Evolutionary conservation across 2,329 filamentous ascomycete genomes (phyloP), one percentile per base, ranked within the genome.

Genomic region (Fusarium odoratissimum): DNA sequence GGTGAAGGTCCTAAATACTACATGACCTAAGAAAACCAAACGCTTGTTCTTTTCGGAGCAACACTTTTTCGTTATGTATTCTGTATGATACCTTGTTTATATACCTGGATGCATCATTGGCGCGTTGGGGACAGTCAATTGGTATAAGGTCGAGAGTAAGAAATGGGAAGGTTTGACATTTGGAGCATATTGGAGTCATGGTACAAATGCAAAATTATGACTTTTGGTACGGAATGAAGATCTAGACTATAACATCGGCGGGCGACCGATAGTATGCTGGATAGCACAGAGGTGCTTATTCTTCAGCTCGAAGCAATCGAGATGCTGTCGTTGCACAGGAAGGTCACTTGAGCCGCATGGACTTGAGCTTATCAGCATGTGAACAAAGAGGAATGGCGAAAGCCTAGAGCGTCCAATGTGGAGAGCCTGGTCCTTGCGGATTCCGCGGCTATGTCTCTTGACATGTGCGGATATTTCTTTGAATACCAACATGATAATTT

Each of bases 1-100:
- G 96, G 95, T 57, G 96, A 91, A 76, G 90, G 90, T 2, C 90
- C 90, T 40, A 92, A 92, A 81, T 92, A 92, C 80, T 92, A 91
- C 82, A 90, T 91, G 89, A 91, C 89, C n/a, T 89, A 72, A 77
- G 38, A 31, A 58, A 52, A 31, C 19, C 61, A 48, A 55, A 17
- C 38, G 48, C 30, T n/a, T 48, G 40, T 55, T 25, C 31, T 65
- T 21, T 56, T 55, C 28, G 52, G 49, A 54, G 41, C 10, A 19
- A n/a, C 30, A 33, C 51, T 41, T 62, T 69, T 66, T 61, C 54
- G 31, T 40, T 55, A 33, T 75, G 63, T 69, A 44, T 55, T 69
- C 49, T 78, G 68, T 77, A 77, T 74, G 71, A 78, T 78, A 77
- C 72, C 64, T 78, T 63, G 70, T 66, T 67, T 72, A 64, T 75